A percentile compares a stretch with the other conserved stretches of the same genome.
phyloP scores from a whole-genome alignment of 2,329 filamentous ascomycete species.

The Colletotrichum tropicicola region DNA sequence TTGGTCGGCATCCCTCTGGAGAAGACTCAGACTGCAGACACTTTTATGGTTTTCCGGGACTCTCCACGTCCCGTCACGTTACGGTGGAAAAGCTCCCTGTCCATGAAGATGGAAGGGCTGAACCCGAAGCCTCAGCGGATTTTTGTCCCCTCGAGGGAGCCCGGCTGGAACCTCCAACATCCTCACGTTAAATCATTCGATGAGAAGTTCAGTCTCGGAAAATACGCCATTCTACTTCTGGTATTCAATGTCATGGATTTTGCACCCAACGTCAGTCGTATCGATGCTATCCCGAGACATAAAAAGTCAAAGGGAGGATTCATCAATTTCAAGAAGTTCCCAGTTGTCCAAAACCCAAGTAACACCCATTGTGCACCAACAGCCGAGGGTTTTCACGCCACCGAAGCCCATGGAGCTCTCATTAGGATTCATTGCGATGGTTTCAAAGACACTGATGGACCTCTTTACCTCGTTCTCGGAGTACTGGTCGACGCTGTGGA shows the following conservation, averaged over 20 bases:
- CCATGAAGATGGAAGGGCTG: neutral
- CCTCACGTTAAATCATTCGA: neutral
- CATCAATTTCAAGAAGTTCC: slow-evolving; percentile 2
- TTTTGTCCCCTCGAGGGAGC: slow-evolving; percentile 13
- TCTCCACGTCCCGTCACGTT: slow-evolving; percentile 10
- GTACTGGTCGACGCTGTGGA: neutral
- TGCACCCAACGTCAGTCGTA: neutral
- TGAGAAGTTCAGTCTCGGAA: neutral
- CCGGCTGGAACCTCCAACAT: neutral
- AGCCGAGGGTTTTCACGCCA: neutral
- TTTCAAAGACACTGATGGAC: neutral
- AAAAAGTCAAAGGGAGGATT: slow-evolving; percentile 9
- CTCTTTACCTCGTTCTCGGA: neutral
- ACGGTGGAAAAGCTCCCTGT: neutral
- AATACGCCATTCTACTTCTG: slow-evolving; percentile 16
- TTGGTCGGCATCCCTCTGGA: slow-evolving; percentile 7
- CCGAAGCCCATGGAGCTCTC: neutral
- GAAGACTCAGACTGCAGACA: neutral
- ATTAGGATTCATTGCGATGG: neutral
- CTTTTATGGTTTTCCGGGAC: slow-evolving; percentile 2
- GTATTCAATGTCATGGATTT: neutral
- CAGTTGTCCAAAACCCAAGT: neutral
- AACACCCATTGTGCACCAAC: neutral
- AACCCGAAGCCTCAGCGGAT: neutral
- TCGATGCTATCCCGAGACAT: slow-evolving; percentile 14